Percentiles rank a stretch among this genome's conserved stretches.
Conservation (phyloP, 2,329 filamentous ascomycete species). For the Diaporthe humulicola region DNA sequence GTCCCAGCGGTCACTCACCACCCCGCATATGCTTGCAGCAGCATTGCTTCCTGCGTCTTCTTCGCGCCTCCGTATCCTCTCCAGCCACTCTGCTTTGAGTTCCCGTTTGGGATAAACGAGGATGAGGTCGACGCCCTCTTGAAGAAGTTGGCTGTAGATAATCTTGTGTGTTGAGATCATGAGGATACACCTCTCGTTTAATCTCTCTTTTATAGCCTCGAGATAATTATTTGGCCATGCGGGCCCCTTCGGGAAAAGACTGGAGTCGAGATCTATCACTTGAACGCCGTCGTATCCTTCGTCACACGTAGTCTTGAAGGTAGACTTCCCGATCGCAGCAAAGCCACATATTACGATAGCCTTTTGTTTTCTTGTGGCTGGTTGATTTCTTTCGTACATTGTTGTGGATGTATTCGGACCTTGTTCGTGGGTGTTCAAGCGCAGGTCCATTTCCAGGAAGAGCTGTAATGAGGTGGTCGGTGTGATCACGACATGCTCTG, state of each 20-base stretch:
- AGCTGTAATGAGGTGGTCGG: not conserved
- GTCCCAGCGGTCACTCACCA: not conserved
- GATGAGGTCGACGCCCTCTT: not conserved
- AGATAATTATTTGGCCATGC: constrained; percentile 5
- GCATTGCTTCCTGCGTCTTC: too few species aligned
- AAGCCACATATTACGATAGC: constrained; percentile 16
- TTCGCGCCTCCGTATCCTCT: not conserved
- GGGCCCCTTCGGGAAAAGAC: not conserved
- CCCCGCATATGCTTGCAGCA: not conserved
- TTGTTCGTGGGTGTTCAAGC: not conserved
- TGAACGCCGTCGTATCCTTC: not conserved
- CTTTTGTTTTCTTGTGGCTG: not conserved
- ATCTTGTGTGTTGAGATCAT: constrained; percentile 6
- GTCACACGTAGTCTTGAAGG: not conserved
- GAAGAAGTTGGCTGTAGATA: not conserved
- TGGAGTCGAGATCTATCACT: constrained; percentile 10
- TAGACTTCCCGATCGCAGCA: constrained; percentile 21
- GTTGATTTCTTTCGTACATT: not conserved
- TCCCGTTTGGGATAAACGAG: constrained; percentile 8
- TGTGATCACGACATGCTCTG: not conserved
- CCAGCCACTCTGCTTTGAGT: constrained; percentile 23
- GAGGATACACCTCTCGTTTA: not conserved
- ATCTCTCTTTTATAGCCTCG: not conserved
- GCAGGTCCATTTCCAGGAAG: not conserved
- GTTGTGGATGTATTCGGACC: not conserved